Evolutionary conservation across 1,284 basidiomycete species (phyloP).

Genomic region (Taiwanofungus camphoratus): DNA sequence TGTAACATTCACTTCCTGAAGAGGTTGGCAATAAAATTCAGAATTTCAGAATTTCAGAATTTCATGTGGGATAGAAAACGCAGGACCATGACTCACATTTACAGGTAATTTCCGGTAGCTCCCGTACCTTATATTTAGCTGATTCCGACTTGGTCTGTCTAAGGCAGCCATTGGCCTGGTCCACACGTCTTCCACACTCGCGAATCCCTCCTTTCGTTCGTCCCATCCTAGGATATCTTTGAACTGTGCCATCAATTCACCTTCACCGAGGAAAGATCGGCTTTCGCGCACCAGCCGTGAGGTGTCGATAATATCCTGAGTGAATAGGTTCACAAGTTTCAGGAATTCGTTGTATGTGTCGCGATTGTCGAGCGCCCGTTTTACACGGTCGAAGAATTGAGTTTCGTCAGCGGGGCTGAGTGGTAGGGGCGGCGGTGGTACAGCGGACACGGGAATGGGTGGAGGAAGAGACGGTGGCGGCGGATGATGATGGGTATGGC

Average conservation of each 20-base stretch:
- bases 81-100: conserved; percentile 51
- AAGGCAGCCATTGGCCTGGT: conserved; percentile 28
- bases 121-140: conserved; percentile 61
- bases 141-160: conserved; percentile 52
- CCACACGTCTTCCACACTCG: conserved; percentile 39
- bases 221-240: conserved; percentile 92
- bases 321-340: conserved; percentile 92
- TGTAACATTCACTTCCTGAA: conserved; percentile 77
- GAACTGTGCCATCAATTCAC: conserved; percentile 81
- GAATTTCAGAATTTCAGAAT: conserved; percentile 1
- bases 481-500: conserved; percentile 19
- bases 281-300: conserved; percentile 72
- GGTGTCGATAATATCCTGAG: conserved; percentile 90
- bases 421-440: conserved; percentile 28
- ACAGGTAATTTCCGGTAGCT: conserved; percentile 88
- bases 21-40: neutral
- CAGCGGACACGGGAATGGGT: conserved; percentile 22
- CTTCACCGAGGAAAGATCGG: conserved; percentile 59
- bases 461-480: conserved; percentile 24
- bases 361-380: conserved; percentile 82
- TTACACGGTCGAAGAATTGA: conserved; percentile 92
- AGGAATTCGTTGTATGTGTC: conserved; percentile 95
- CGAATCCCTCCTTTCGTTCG: conserved; percentile 56
- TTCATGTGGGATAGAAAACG: neutral
- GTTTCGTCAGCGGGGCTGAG: conserved; percentile 61